Conservation (phyloP, 1,284 basidiomycete genomes). For the Trichosporon inkin region DNA sequence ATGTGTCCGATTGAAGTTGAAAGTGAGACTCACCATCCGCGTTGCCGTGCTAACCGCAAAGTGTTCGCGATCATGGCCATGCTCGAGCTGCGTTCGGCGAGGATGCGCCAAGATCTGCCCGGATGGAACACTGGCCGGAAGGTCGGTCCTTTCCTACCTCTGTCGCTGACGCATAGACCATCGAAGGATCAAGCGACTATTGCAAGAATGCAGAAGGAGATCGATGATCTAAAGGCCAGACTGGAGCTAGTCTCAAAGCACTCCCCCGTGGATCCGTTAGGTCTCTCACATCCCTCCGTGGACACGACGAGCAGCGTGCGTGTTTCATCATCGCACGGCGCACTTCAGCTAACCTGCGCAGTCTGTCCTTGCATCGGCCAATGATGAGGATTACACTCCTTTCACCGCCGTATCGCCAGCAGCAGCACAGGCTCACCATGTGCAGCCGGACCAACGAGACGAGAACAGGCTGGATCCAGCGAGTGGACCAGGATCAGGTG, state of each 20-base stretch:
- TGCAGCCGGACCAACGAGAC: constrained; percentile 13
- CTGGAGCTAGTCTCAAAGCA: neutral
- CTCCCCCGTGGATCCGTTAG: neutral
- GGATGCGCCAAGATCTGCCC: constrained; percentile 28
- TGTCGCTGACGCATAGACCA: constrained; percentile 13
- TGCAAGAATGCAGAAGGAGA: constrained; percentile 21
- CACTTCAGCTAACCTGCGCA: neutral
- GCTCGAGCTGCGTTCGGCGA: constrained; percentile 24
- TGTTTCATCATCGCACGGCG: neutral
- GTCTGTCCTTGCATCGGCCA: neutral
- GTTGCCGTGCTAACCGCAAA: neutral
- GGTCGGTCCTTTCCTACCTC: constrained; percentile 13
- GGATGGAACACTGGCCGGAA: constrained; percentile 18
- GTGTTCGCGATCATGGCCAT: constrained; percentile 30
- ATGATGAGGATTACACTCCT: constrained; percentile 17
- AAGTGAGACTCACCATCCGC: constrained; percentile 17
- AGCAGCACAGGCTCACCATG: constrained; percentile 7
- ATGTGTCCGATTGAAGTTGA: constrained; percentile 27
- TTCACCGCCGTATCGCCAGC: constrained; percentile 20
- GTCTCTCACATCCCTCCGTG: neutral
- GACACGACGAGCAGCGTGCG: neutral
- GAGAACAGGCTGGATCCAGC: constrained; percentile 22
- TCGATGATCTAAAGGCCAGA: constrained; percentile 14
- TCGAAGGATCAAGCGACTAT: constrained; percentile 22
- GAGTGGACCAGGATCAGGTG: constrained; percentile 12